Evolutionary conservation across 2,329 filamentous ascomycete genomes (phyloP).

Genomic region (Onygenales sp.): DNA sequence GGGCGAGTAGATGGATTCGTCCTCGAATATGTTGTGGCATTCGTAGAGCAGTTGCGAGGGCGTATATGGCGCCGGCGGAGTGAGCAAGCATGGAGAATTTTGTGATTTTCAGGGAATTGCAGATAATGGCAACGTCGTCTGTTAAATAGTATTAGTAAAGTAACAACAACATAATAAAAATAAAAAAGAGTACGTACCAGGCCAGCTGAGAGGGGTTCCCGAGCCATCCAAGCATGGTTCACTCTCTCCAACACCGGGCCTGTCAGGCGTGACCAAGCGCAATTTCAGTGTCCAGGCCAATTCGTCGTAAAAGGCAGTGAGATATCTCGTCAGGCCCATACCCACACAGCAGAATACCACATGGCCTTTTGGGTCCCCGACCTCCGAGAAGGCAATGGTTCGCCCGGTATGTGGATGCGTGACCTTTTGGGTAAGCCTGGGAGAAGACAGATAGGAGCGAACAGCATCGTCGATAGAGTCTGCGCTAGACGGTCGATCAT

Average conservation of each 20-base stretch:
- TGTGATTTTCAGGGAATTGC: conserved; percentile 79
- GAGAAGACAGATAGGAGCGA: conserved; percentile 70
- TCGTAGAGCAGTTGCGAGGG: conserved; percentile 83
- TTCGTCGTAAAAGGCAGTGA: conserved; percentile 96
- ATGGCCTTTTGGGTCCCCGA: conserved; percentile 82
- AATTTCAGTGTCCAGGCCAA: conserved; percentile 79
- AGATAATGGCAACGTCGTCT: conserved; percentile 87
- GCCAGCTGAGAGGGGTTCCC: conserved; percentile 85
- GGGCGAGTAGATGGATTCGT: conserved; percentile 84
- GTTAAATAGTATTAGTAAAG: conserved; percentile 15
- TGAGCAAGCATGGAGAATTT: conserved; percentile 96
- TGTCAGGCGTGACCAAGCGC: conserved; percentile 84
- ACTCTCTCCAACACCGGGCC: conserved; percentile 88
- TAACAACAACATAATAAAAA: conserved; percentile 13
- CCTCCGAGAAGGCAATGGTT: conserved; percentile 90
- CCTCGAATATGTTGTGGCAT: conserved; percentile 95
- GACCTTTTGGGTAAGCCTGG: conserved; percentile 80
- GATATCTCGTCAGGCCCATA: conserved; percentile 92
- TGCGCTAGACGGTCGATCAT: conserved; percentile 56
- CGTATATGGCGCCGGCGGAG: conserved; percentile 96
- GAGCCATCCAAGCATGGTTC: conserved; percentile 73
- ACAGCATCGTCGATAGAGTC: conserved; percentile 88
- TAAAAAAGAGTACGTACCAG: conserved; percentile 50
- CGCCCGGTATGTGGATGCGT: conserved; percentile 76
- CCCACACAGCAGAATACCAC: conserved; percentile 95